phyloP scores from a whole-genome alignment of 208 protist genomes.

The Naegleria fowleri region DNA sequence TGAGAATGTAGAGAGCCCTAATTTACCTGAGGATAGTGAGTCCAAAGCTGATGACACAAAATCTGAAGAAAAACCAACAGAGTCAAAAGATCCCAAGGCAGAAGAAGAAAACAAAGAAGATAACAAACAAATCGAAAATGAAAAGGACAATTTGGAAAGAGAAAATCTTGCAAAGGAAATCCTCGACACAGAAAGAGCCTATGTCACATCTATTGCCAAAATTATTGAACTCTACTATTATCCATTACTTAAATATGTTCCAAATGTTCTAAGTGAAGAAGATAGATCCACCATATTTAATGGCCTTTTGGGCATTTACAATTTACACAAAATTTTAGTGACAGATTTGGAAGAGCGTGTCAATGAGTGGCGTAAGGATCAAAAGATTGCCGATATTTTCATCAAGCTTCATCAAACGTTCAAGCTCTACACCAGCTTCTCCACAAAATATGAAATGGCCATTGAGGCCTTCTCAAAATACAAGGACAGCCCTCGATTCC shows the following conservation, averaged over 20 bases:
- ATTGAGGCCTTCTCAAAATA: constrained; percentile 17
- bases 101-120: neutral
- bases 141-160: neutral
- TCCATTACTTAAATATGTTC: neutral
- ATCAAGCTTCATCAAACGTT: neutral
- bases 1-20: neutral
- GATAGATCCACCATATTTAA: neutral
- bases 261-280: neutral
- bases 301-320: constrained; percentile 11
- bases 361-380: neutral
- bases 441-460: constrained; percentile 12
- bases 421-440: neutral
- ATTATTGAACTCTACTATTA: constrained; percentile 14
- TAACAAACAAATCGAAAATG: neutral
- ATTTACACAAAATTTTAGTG: neutral
- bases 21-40: neutral
- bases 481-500: neutral
- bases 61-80: neutral
- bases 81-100: neutral
- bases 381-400: constrained; percentile 16
- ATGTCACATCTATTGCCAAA: neutral
- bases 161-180: constrained; percentile 21
- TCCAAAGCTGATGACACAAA: neutral
- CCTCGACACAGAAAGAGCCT: neutral
- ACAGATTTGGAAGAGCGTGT: neutral